phyloP scores from a whole-genome alignment of 2,329 filamentous ascomycete species.

The Seiridium unicorne region DNA sequence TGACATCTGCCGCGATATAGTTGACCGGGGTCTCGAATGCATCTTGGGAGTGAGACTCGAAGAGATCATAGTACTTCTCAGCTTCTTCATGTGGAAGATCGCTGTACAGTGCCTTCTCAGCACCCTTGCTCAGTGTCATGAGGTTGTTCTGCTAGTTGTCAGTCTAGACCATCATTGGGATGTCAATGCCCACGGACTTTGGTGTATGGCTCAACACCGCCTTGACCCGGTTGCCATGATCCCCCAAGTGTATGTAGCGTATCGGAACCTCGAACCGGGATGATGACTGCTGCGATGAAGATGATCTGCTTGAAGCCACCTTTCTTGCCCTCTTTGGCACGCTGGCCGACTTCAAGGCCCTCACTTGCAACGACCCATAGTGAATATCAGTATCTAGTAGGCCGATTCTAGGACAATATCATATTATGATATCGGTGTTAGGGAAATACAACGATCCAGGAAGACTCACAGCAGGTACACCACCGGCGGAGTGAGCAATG shows the following conservation, averaged over 20 bases:
- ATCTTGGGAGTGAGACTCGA: conserved; percentile 14
- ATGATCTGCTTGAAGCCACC: conserved; percentile 4
- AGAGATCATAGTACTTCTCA: conserved; percentile 10
- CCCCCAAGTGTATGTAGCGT: not conserved
- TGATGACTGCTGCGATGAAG: not conserved
- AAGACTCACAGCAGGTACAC: conserved; percentile 12
- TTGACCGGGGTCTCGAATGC: conserved; percentile 14
- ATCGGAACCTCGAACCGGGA: not conserved
- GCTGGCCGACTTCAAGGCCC: not conserved
- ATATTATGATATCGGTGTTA: not conserved
- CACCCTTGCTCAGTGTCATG: conserved; percentile 6
- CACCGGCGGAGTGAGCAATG: conserved; percentile 20
- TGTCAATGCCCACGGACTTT: not conserved
- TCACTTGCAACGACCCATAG: not conserved
- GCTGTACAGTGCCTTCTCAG: conserved; percentile 14
- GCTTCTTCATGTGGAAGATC: conserved; percentile 12
- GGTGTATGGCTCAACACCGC: not conserved
- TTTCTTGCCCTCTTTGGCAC: not conserved
- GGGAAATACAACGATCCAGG: too few species aligned
- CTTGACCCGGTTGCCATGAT: not conserved
- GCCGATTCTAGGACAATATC: not conserved
- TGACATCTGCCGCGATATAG: conserved; percentile 13
- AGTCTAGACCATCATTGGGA: too few species aligned
- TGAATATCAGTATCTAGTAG: not conserved
- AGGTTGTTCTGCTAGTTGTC: conserved; percentile 2